Evolutionary conservation across 2,329 filamentous ascomycete genomes (phyloP), one percentile per base, ranked within the genome.

Genomic region (Curvularia verruculosa): DNA sequence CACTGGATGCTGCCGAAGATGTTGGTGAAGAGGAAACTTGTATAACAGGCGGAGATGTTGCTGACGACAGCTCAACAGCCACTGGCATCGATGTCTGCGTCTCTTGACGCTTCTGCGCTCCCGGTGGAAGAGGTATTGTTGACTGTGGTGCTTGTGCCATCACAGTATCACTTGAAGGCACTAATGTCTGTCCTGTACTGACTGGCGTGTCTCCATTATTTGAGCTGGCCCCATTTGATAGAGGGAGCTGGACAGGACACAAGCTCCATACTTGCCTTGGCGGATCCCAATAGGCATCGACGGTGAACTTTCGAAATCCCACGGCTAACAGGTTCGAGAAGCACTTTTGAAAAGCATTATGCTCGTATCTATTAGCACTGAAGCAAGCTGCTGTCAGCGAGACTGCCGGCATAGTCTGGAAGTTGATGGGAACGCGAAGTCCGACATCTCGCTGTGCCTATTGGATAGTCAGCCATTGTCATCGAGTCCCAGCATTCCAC

Each of bases 201-300:
- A 65, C 50, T 12, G 58, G 56, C 12, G 36, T 52, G 26, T 24
- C 53, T 23, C 39, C 61, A 34, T 28, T 41, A 13, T 45, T 49
- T 39, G 55, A 41, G 12, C 21, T 23, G 29, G 39, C 49, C 21
- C 40, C 54, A 37, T 58, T 59, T 6, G 64, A 61, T 26, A 65
- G 60, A 34, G 82, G 81, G 50, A 86, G 77, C 44, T 81, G 72
- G 2, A 84, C 84, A 0, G 87, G 87, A 68, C 87, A 89, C 18
- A 89, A 79, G 48, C 79, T 84, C 85, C 87, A 89, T 39, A 78
- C 68, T 29, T 73, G 74, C 26, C 81, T 79, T 28, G 75, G 78
- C 23, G 80, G 67, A 61, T 88, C 86, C 87, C 87, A 89, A 66
- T 87, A 89, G 12, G 88, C 64, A 69, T 89, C 87, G 26, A 88